Evolutionary conservation across 192 early-diverging fungal genomes (phyloP).

Genomic region (Cetraspora pellucida): DNA sequence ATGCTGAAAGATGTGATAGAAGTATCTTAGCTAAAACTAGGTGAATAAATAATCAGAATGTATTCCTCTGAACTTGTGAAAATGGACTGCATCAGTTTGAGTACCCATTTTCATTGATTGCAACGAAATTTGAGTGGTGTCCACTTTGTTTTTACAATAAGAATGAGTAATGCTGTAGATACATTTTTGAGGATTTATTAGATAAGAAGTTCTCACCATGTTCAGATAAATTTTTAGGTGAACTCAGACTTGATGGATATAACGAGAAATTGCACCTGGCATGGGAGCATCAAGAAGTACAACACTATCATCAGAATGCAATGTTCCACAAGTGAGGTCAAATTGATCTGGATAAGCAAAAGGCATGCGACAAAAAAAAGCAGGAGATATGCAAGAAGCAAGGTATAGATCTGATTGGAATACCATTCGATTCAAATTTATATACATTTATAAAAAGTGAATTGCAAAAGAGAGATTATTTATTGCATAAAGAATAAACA

Average conservation of each 20-base stretch:
- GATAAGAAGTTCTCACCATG: conserved; percentile 3
- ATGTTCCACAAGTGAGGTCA: conserved; percentile 13
- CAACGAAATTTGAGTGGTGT: too few relatives aligned
- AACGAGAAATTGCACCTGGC: not conserved
- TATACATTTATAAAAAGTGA: not conserved
- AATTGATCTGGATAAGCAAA: not conserved
- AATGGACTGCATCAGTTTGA: too few relatives aligned
- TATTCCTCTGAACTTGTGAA: too few relatives aligned
- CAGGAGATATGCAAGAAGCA: too few relatives aligned
- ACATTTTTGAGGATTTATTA: conserved; percentile 24
- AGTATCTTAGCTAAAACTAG: conserved; percentile 12
- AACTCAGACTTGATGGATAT: not conserved
- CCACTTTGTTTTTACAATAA: too few relatives aligned
- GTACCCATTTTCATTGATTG: too few relatives aligned
- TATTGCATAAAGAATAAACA: conserved; percentile 24
- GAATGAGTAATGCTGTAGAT: not conserved
- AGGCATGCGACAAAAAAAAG: too few relatives aligned
- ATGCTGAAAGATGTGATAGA: conserved; percentile 9
- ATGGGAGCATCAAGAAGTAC: not conserved
- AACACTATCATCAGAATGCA: not conserved
- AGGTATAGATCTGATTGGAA: too few relatives aligned
- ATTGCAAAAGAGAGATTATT: conserved; percentile 14
- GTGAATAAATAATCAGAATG: too few relatives aligned
- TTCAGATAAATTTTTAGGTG: conserved; percentile 6
- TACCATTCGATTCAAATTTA: too few relatives aligned